Evolutionary conservation across 352 stramenopile species (phyloP).

Genomic region (Globisporangium polare): DNA sequence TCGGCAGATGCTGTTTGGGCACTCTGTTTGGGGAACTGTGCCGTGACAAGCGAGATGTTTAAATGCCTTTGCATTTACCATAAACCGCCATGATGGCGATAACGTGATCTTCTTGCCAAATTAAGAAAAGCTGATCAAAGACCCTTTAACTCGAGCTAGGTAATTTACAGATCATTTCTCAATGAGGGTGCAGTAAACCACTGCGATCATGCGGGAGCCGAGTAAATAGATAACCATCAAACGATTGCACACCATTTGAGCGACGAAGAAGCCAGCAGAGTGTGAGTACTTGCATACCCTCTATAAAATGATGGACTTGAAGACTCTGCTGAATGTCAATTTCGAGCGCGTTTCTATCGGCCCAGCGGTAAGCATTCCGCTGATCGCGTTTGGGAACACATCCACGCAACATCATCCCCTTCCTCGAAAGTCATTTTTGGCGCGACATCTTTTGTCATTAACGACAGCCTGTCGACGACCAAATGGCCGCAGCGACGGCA

Average conservation of each 20-base stretch:
- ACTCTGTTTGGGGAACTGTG: neutral
- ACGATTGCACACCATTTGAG: neutral
- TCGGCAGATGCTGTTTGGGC: neutral
- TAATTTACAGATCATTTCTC: neutral
- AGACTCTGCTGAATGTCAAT: slow-evolving; percentile 9
- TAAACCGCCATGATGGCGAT: too few relatives aligned
- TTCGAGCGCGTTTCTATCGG: slow-evolving; percentile 9
- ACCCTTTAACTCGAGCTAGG: neutral
- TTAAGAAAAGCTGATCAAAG: neutral
- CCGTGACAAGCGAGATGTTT: too few relatives aligned
- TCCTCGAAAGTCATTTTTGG: neutral
- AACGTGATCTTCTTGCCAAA: too few relatives aligned
- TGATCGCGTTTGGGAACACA: neutral
- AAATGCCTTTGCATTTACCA: too few relatives aligned
- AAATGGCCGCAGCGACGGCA: neutral
- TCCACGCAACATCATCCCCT: neutral
- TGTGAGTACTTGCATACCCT: neutral
- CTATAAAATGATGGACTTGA: neutral
- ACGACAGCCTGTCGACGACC: neutral
- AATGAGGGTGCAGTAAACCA: too few relatives aligned
- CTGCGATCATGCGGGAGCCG: neutral
- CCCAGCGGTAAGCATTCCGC: slow-evolving; percentile 5
- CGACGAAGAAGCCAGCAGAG: neutral
- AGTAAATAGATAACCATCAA: neutral
- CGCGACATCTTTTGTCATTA: neutral